phyloP scores from a whole-genome alignment of 768 basidiomycete genomes.

The Suillus americanus region DNA sequence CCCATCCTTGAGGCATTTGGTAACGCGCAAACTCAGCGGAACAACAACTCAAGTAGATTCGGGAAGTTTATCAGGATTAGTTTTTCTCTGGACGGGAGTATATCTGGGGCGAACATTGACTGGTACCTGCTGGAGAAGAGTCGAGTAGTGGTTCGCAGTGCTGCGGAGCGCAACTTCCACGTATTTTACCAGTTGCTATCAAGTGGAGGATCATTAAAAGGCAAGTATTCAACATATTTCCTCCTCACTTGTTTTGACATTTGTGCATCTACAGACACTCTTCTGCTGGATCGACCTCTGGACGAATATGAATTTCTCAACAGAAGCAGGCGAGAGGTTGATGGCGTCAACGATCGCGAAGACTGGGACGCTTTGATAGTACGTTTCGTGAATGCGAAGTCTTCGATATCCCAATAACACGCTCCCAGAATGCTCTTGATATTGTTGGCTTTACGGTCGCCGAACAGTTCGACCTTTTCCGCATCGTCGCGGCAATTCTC shows the following conservation, averaged over 20 bases:
- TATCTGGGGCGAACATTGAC: constrained; percentile 96
- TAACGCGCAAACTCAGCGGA: constrained; percentile 96
- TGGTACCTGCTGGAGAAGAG: constrained; percentile 99
- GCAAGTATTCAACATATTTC: constrained; percentile 37
- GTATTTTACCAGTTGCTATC: constrained; percentile 95
- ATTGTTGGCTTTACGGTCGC: constrained; percentile 82
- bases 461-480: constrained; percentile 92
- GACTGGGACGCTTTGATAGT: constrained; percentile 79
- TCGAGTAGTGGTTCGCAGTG: constrained; percentile 83
- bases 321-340: constrained; percentile 86
- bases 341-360: constrained; percentile 88
- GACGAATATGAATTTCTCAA: constrained; percentile 91
- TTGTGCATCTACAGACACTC: constrained; percentile 46
- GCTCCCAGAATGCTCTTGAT: constrained; percentile 69
- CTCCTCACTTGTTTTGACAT: constrained; percentile 4
- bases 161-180: constrained; percentile 92
- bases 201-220: constrained; percentile 68
- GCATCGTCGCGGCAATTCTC: constrained; percentile 89
- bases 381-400: constrained; percentile 36
- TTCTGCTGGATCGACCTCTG: constrained; percentile 72
- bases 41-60: constrained; percentile 98
- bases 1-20: constrained; percentile 98
- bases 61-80: constrained; percentile 97
- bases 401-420: constrained; percentile 1
- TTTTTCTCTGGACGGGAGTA: constrained; percentile 90